A percentile compares a stretch with the other conserved stretches of the same genome.
Conservation (phyloP, 2,329 filamentous ascomycete genomes). For the Penicillium sclerotigenum region DNA sequence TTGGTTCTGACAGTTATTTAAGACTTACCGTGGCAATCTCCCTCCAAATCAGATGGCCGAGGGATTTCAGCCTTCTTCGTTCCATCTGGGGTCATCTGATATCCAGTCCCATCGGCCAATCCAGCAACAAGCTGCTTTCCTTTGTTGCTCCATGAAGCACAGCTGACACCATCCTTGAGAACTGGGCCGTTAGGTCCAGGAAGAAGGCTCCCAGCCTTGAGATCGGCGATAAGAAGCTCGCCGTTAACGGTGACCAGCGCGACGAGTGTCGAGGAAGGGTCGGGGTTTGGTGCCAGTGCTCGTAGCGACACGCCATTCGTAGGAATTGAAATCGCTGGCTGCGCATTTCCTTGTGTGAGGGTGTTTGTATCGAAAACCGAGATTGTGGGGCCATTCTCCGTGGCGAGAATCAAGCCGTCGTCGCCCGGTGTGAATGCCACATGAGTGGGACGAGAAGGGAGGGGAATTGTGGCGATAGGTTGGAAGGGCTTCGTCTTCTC, state of each 20-base stretch:
- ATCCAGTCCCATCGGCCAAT: conserved; percentile 71
- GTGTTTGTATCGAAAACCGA: conserved; percentile 75
- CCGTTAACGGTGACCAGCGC: conserved; percentile 78
- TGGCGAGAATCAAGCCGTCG: conserved; percentile 75
- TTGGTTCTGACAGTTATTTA: neutral
- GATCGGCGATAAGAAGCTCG: conserved; percentile 77
- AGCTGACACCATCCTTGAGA: conserved; percentile 73
- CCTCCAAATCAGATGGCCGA: conserved; percentile 64
- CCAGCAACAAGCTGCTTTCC: conserved; percentile 93
- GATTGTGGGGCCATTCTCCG: conserved; percentile 75
- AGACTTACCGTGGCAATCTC: conserved; percentile 63
- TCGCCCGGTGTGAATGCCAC: conserved; percentile 90
- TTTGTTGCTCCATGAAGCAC: conserved; percentile 84
- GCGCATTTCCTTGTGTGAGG: conserved; percentile 63
- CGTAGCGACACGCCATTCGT: conserved; percentile 74
- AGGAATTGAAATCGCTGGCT: conserved; percentile 69
- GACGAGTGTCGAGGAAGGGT: conserved; percentile 62
- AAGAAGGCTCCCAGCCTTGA: conserved; percentile 63
- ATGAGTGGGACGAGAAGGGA: conserved; percentile 77
- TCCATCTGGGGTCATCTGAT: conserved; percentile 81
- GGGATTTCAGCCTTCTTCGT: conserved; percentile 74
- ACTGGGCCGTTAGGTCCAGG: conserved; percentile 60
- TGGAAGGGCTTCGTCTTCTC: conserved; percentile 67
- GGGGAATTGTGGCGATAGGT: conserved; percentile 68
- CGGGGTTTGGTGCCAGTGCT: conserved; percentile 76